Conservation (phyloP, 2,329 filamentous ascomycete genomes). For the Madurella fahalii region DNA sequence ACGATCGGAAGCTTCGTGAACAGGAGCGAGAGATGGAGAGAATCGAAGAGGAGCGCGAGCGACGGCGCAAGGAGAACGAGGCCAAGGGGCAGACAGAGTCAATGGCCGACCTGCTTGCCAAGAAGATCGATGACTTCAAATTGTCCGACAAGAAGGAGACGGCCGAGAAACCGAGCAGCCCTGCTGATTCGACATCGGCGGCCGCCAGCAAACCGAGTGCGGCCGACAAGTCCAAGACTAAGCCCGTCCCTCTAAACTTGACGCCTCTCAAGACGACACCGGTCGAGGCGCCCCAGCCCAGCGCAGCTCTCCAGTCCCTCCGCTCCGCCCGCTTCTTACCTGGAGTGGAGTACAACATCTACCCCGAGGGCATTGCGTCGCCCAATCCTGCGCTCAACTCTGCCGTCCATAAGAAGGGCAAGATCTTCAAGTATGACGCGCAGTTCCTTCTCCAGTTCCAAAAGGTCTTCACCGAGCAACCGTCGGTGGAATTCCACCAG, state of each 20-base stretch:
- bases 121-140: conserved; percentile 36
- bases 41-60: conserved; percentile 66
- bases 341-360: conserved; percentile 72
- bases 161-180: conserved; percentile 18
- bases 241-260: conserved; percentile 86
- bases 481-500: conserved; percentile 85
- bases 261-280: conserved; percentile 75
- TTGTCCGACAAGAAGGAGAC: conserved; percentile 43
- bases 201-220: conserved; percentile 50
- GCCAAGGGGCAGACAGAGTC: conserved; percentile 44
- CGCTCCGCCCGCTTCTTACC: conserved; percentile 87
- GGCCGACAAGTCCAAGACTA: conserved; percentile 60
- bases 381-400: conserved; percentile 89
- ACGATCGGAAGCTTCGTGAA: conserved; percentile 64
- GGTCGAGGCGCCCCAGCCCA: conserved; percentile 87
- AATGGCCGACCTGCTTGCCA: conserved; percentile 50
- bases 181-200: conserved; percentile 37
- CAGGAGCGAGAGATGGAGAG: conserved; percentile 69
- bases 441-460: conserved; percentile 96
- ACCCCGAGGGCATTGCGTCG: conserved; percentile 78
- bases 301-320: conserved; percentile 86
- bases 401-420: conserved; percentile 72
- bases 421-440: conserved; percentile 90
- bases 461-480: conserved; percentile 92
- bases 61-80: conserved; percentile 49